Conservation (phyloP, 2,329 filamentous ascomycete species). For the Teratosphaeria pseudoeucalypti region DNA sequence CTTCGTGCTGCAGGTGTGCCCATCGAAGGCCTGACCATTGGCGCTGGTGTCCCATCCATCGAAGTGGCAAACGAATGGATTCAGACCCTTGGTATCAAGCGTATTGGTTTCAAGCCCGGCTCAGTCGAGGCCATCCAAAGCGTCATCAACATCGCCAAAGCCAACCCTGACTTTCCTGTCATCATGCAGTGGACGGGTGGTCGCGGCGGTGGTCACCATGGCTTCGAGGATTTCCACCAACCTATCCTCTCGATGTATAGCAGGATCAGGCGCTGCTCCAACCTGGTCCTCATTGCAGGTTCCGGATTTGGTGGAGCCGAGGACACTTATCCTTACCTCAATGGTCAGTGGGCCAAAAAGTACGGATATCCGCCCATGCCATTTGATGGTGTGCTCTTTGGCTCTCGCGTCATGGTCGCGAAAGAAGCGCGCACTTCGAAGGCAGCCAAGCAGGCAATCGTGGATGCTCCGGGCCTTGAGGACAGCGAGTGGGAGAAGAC, state of each 20-base stretch:
- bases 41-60: slow-evolving; percentile 85
- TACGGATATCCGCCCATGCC: slow-evolving; percentile 89
- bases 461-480: slow-evolving; percentile 71
- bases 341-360: slow-evolving; percentile 75
- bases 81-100: slow-evolving; percentile 80
- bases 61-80: slow-evolving; percentile 93
- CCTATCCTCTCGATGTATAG: slow-evolving; percentile 86
- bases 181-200: slow-evolving; percentile 93
- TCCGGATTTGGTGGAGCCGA: slow-evolving; percentile 86
- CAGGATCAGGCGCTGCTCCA: slow-evolving; percentile 72
- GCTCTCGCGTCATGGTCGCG: slow-evolving; percentile 88
- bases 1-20: slow-evolving; percentile 77
- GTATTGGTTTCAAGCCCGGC: slow-evolving; percentile 90
- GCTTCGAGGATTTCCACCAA: slow-evolving; percentile 89
- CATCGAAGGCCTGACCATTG: slow-evolving; percentile 85
- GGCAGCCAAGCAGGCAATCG: slow-evolving; percentile 81
- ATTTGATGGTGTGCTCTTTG: slow-evolving; percentile 83
- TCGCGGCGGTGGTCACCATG: slow-evolving; percentile 87
- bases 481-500: slow-evolving; percentile 85
- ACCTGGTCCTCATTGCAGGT: slow-evolving; percentile 80
- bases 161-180: slow-evolving; percentile 88
- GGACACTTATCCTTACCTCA: slow-evolving; percentile 87
- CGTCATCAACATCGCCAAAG: slow-evolving; percentile 85
- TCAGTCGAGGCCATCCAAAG: slow-evolving; percentile 79
- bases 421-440: slow-evolving; percentile 85